Conservation (phyloP, 805 yeast species). For the Wickerhamiella qilinensis region DNA sequence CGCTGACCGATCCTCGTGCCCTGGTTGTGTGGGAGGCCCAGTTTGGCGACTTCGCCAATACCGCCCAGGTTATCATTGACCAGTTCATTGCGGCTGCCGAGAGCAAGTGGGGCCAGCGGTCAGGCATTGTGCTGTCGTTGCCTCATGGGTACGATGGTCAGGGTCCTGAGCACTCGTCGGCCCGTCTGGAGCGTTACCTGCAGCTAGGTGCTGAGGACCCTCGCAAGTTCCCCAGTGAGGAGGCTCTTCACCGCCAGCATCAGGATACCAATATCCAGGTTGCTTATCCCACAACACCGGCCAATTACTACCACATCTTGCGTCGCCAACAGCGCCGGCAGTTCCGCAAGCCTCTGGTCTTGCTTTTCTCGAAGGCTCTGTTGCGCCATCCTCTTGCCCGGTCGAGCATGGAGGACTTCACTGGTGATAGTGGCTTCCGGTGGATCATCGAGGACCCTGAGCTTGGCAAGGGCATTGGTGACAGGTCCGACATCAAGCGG, state of each 20-base stretch:
- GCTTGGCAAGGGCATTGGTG: slow-evolving; percentile 58
- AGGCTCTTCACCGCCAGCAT: slow-evolving; percentile 88
- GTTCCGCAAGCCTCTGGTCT: slow-evolving; percentile 69
- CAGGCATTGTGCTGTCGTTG: slow-evolving; percentile 84
- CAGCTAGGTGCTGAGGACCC: slow-evolving; percentile 94
- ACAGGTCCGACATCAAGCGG: slow-evolving; percentile 75
- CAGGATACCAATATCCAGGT: slow-evolving; percentile 98
- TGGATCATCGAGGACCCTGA: slow-evolving; percentile 92
- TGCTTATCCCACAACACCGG: slow-evolving; percentile 96
- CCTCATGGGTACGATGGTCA: slow-evolving; percentile 99
- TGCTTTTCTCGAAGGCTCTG: slow-evolving; percentile 84
- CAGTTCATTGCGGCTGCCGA: slow-evolving; percentile 96
- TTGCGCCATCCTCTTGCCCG: slow-evolving; percentile 97
- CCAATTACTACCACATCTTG: slow-evolving; percentile 86
- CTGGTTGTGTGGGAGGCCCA: slow-evolving; percentile 99
- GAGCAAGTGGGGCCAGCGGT: slow-evolving; percentile 97
- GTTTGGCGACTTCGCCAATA: slow-evolving; percentile 99
- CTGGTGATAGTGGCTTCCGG: slow-evolving; percentile 81
- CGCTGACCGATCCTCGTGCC: slow-evolving; percentile 93
- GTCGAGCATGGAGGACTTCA: slow-evolving; percentile 67
- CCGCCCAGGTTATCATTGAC: slow-evolving; percentile 94
- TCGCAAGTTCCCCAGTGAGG: slow-evolving; percentile 78
- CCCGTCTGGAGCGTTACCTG: slow-evolving; percentile 91
- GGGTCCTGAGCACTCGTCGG: slow-evolving; percentile 99
- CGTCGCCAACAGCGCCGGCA: slow-evolving; percentile 99